Conservation (phyloP, 1,284 basidiomycete species). For the Pisolithus thermaeus region DNA sequence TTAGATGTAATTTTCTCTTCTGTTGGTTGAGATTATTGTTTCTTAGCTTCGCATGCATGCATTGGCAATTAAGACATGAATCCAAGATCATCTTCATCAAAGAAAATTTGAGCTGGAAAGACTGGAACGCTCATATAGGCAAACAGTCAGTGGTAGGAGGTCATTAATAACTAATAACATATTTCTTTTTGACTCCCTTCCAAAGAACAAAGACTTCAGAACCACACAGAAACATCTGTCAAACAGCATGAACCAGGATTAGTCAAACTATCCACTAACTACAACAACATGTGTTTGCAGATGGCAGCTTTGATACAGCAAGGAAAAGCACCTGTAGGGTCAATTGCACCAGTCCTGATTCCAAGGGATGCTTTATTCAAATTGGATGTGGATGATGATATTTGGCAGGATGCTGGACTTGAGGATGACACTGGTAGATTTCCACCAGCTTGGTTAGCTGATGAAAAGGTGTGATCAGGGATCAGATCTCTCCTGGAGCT, state of each 20-base stretch:
- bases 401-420: constrained; percentile 10
- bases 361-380: constrained; percentile 4
- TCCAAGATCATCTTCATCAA: too few species aligned
- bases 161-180: too few species aligned
- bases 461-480: not conserved
- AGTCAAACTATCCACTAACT: constrained; percentile 1
- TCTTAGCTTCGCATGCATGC: too few species aligned
- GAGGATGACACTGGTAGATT: not conserved
- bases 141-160: too few species aligned
- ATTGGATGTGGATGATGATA: constrained; percentile 9
- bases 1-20: not conserved
- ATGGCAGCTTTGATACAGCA: constrained; percentile 1
- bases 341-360: constrained; percentile 4
- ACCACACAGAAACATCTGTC: constrained; percentile 3
- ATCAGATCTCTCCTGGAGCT: constrained; percentile 6
- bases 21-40: too few species aligned
- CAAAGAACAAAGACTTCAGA: constrained; percentile 3
- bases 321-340: constrained; percentile 2
- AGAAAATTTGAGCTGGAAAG: too few species aligned
- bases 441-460: constrained; percentile 1
- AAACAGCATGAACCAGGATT: constrained; percentile 3
- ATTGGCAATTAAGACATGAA: too few species aligned
- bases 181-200: not conserved
- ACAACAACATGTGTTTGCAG: constrained; percentile 5
- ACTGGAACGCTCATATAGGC: too few species aligned